Evolutionary conservation across 2,329 filamentous ascomycete species (phyloP).

Genomic region (Paraphaeosphaeria sporulosa): DNA sequence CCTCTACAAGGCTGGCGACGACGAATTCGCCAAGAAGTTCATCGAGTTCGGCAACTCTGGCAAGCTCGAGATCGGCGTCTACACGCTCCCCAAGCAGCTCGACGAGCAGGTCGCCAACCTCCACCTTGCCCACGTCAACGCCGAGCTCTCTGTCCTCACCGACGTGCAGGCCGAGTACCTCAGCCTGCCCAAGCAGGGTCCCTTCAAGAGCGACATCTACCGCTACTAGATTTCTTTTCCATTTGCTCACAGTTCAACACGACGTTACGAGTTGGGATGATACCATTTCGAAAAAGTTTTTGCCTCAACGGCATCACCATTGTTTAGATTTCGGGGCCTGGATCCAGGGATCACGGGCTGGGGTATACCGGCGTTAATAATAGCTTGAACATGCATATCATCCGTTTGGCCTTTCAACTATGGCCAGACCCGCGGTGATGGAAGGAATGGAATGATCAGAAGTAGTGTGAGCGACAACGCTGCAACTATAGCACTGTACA

Average conservation of each 20-base stretch:
- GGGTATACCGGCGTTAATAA: constrained; percentile 41
- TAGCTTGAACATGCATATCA: constrained; percentile 35
- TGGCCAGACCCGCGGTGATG: constrained; percentile 41
- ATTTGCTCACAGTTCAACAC: constrained; percentile 58
- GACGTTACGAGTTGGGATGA: constrained; percentile 67
- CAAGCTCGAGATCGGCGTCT: constrained; percentile 91
- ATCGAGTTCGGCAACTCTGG: constrained; percentile 92
- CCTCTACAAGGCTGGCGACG: constrained; percentile 92
- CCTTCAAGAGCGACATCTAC: constrained; percentile 95
- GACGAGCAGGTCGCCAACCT: constrained; percentile 98
- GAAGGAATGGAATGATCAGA: neutral
- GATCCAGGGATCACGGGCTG: constrained; percentile 26
- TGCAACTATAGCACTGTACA: neutral
- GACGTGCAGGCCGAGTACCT: constrained; percentile 93
- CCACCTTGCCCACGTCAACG: constrained; percentile 92
- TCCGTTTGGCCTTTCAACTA: constrained; percentile 49
- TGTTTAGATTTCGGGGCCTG: constrained; percentile 33
- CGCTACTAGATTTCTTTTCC: constrained; percentile 50
- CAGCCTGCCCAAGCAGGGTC: constrained; percentile 82
- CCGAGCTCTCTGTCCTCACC: constrained; percentile 87
- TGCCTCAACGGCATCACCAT: constrained; percentile 68
- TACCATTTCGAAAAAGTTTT: constrained; percentile 60
- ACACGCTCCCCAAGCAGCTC: constrained; percentile 97
- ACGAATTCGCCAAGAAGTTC: constrained; percentile 90
- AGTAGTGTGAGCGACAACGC: constrained; percentile 27